Base-by-base conservation (phyloP, 352 stramenopile genomes). In the Globisporangium recalcitrans region DNA sequence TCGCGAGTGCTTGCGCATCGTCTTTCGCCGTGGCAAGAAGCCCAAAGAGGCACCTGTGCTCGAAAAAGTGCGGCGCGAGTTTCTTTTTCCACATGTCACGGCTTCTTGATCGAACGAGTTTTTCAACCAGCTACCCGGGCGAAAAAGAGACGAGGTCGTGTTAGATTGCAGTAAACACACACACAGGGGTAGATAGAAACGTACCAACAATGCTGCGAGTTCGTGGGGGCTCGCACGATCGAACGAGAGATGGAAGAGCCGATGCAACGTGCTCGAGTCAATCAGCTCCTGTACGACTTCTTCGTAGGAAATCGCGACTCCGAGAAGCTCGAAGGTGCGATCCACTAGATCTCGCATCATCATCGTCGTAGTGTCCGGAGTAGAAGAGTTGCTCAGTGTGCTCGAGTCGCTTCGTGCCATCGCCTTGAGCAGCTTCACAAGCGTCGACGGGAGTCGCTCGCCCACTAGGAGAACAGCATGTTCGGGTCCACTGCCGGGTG, bases 371-470 rank as follows among this genome's bases (percentile, higher is more conserved):
- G 26, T 26, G 32, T 38, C 22, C n/a, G 16, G 14, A 19, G 7
- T 19, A 36, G 42, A 22, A 26, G 9, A 27, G 56, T 16, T 44
- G 22, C 14, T 24, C 16, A 24, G 14, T 27, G 27, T n/a, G 31
- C 59, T 14, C 55, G 53, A 24, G 3, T 64, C 27, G 32, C 6
- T 51, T 31, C 22, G 32, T 11, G 60, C 44, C 38, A 72, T 57
- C 0, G 78, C 77, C 58, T 87, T 83, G 22, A 81, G 56, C 19
- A 81, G 54, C 54, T 85, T 84, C 2, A 87, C 74, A 4, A 88
- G 61, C 22, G 69, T 87, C 4, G 75, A 85, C 7, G 77, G 77
- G 0, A 87, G 69, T 26, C 75, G 71, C 52, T 85, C 79, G 24
- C 74, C 74, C 11, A 78, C 75, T 8, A 87, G 46, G 4, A 84